Percentiles rank a stretch among this genome's conserved stretches.
Conservation (phyloP, 2,329 filamentous ascomycete species). For the Thelonectria discophora region DNA sequence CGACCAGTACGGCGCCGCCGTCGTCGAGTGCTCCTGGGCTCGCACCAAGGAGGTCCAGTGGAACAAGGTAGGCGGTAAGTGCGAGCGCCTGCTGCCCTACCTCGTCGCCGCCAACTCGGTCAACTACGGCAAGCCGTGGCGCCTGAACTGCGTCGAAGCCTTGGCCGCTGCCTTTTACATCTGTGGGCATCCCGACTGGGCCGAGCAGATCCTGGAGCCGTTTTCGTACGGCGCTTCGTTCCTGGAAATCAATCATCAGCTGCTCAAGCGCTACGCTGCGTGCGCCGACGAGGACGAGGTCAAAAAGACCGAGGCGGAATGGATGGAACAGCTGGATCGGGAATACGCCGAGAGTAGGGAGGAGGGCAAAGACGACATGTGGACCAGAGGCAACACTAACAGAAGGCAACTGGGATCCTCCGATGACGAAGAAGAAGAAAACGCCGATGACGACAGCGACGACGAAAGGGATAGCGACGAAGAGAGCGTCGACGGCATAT, state of each 20-base stretch:
- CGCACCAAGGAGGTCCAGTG: constrained; percentile 91
- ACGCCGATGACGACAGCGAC: constrained; percentile 59
- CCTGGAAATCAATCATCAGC: constrained; percentile 84
- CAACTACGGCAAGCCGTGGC: constrained; percentile 96
- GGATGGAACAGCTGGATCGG: constrained; percentile 88
- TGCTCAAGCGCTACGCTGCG: constrained; percentile 85
- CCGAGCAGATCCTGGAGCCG: constrained; percentile 79
- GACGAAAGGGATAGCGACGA: constrained; percentile 57
- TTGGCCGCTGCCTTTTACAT: constrained; percentile 93
- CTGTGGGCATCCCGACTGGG: constrained; percentile 92
- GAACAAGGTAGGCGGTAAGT: constrained; percentile 89
- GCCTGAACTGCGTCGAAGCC: constrained; percentile 95
- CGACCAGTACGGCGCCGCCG: constrained; percentile 89
- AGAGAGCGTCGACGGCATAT: constrained; percentile 65
- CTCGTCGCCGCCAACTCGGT: constrained; percentile 96
- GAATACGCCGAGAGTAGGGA: constrained; percentile 86
- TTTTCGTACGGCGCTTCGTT: constrained; percentile 93
- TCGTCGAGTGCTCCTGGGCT: constrained; percentile 98
- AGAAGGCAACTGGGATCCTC: constrained; percentile 64
- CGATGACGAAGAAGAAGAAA: constrained; percentile 63
- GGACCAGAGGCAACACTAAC: constrained; percentile 92
- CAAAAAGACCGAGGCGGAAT: constrained; percentile 84
- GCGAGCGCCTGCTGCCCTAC: constrained; percentile 90
- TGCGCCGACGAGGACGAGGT: constrained; percentile 83
- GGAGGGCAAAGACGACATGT: constrained; percentile 77